These are phyloP conservation scores for Spiromastix sp. DNA, from an alignment of 2,329 filamentous ascomycete species.

Conservation along the genomic window DNA sequence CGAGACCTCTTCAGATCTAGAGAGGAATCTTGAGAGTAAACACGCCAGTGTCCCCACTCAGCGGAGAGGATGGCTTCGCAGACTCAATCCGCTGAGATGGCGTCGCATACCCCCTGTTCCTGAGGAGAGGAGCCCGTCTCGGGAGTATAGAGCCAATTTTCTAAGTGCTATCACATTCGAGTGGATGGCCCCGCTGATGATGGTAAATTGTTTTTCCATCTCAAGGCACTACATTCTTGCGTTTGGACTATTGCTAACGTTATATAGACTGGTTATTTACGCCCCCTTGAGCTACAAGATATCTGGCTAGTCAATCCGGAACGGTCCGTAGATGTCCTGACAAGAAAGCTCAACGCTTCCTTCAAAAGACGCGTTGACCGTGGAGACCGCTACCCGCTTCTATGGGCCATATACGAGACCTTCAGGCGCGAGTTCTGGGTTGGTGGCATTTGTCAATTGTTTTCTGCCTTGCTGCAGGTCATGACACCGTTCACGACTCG, in stretches of 20 bases:
- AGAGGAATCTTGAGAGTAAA: not conserved
- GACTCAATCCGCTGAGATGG: constrained; percentile 35
- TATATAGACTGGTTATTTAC: constrained; percentile 66
- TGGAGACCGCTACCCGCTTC: constrained; percentile 62
- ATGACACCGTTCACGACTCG: constrained; percentile 76
- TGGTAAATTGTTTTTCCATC: constrained; percentile 37
- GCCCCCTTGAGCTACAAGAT: constrained; percentile 71
- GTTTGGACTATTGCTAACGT: constrained; percentile 8
- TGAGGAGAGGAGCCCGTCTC: constrained; percentile 44
- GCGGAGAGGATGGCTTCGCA: constrained; percentile 27
- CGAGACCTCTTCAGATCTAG: not conserved
- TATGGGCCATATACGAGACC: constrained; percentile 76
- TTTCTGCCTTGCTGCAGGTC: constrained; percentile 63
- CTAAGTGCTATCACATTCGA: constrained; percentile 71
- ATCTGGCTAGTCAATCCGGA: constrained; percentile 82
- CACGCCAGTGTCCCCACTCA: constrained; percentile 3
- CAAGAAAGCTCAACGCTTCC: constrained; percentile 52
- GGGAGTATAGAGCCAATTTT: constrained; percentile 63
- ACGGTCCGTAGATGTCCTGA: constrained; percentile 60
- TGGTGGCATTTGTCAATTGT: constrained; percentile 66
- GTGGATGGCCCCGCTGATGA: constrained; percentile 87
- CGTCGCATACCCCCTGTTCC: constrained; percentile 46
- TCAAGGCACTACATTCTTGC: constrained; percentile 6
- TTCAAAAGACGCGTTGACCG: constrained; percentile 59
- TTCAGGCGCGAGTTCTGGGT: constrained; percentile 78